These are phyloP conservation scores for Clarireedia paspali DNA, from an alignment of 2,329 filamentous ascomycete species.

Conservation along the genomic window DNA sequence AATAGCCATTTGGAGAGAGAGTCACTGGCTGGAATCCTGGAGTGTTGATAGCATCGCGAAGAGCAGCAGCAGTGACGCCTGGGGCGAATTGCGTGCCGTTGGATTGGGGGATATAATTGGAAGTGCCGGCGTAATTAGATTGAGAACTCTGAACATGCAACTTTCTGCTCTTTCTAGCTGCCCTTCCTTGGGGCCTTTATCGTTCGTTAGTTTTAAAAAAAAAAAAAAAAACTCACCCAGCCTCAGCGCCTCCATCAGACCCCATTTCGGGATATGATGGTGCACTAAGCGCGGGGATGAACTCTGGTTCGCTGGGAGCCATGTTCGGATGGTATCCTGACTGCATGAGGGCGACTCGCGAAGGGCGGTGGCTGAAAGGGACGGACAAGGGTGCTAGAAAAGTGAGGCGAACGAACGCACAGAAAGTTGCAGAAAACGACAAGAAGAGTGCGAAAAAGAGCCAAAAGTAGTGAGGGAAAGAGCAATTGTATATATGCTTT, in stretches of 20 bases:
- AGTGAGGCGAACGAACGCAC: neutral
- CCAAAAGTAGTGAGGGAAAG: neutral
- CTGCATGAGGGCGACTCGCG: neutral
- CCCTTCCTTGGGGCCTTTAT: too few species aligned
- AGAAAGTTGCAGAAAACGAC: neutral
- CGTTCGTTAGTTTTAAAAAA: too few species aligned
- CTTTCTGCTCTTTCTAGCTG: too few species aligned
- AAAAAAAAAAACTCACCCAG: constrained; percentile 7
- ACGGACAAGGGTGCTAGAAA: neutral
- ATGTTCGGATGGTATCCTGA: neutral
- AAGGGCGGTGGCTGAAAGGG: neutral
- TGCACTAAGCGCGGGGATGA: neutral
- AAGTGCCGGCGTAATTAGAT: too few species aligned
- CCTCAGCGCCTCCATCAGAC: neutral
- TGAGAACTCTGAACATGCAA: too few species aligned
- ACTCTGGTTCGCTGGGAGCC: neutral
- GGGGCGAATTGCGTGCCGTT: too few species aligned
- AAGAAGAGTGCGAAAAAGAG: neutral
- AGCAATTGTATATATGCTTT: neutral
- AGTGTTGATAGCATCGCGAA: neutral
- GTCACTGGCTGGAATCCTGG: neutral
- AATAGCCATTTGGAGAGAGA: neutral
- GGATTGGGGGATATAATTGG: too few species aligned
- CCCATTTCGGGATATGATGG: neutral
- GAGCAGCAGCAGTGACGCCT: too few species aligned